phyloP scores from a whole-genome alignment of 2,329 filamentous ascomycete species.

The Lithohypha guttulata region DNA sequence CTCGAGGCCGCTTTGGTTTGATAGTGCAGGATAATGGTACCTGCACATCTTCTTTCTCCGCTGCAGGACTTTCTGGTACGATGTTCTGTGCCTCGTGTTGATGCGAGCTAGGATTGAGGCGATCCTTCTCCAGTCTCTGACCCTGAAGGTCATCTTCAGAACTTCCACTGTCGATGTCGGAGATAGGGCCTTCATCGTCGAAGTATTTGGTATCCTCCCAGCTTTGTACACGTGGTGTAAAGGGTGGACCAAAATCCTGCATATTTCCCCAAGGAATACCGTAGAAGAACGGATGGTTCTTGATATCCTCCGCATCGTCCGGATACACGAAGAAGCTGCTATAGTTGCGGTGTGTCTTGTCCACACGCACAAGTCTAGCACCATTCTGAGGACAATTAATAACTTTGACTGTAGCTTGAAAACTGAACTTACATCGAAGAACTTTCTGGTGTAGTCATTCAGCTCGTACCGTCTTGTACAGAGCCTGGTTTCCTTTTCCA shows the following conservation, averaged over 20 bases:
- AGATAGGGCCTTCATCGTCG: slow-evolving; percentile 66
- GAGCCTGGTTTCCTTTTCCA: slow-evolving; percentile 63
- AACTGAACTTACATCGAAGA: slow-evolving; percentile 19
- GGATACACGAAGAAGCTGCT: slow-evolving; percentile 60
- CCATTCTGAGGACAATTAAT: too few relatives aligned
- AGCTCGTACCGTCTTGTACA: slow-evolving; percentile 64
- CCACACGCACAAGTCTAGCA: slow-evolving; percentile 19
- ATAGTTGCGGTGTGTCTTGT: slow-evolving; percentile 30
- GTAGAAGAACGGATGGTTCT: slow-evolving; percentile 74
- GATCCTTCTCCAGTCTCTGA: background rate
- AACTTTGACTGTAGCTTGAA: too few relatives aligned
- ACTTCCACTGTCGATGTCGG: slow-evolving; percentile 44
- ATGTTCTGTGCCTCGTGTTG: slow-evolving; percentile 21
- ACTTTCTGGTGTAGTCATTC: slow-evolving; percentile 42
- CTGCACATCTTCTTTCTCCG: background rate
- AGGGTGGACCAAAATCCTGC: slow-evolving; percentile 62
- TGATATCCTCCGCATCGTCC: slow-evolving; percentile 82
- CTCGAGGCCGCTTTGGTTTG: slow-evolving; percentile 34
- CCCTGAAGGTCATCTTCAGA: slow-evolving; percentile 20
- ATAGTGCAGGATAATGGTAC: background rate
- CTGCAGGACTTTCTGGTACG: slow-evolving; percentile 15
- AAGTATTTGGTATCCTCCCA: slow-evolving; percentile 80
- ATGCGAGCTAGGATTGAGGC: slow-evolving; percentile 13
- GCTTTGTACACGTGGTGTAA: slow-evolving; percentile 60
- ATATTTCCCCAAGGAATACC: slow-evolving; percentile 67